These are phyloP conservation scores for Pseudozyma thailandica DNA, from an alignment of 1,284 basidiomycete species.

Conservation along the genomic window DNA sequence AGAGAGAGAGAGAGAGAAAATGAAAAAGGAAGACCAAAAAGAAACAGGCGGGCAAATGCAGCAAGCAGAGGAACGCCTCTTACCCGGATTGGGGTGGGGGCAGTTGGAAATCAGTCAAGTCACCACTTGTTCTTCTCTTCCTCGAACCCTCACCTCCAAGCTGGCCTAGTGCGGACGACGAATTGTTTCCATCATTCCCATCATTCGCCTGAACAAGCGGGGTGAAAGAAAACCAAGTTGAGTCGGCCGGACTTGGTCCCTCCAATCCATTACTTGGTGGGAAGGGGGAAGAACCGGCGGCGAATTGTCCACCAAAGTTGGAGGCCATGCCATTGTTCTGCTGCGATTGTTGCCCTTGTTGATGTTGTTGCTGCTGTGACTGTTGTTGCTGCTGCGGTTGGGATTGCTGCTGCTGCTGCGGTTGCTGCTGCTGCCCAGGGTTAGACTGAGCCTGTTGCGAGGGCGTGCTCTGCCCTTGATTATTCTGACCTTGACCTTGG, in stretches of 20 bases:
- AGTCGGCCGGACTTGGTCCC: constrained; percentile 50
- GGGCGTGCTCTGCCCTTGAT: constrained; percentile 12
- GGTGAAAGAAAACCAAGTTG: constrained; percentile 56
- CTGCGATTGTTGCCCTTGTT: constrained; percentile 10
- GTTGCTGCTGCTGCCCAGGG: constrained; percentile 5
- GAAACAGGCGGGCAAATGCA: not conserved
- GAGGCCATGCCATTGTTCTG: constrained; percentile 22
- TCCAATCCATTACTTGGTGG: constrained; percentile 32
- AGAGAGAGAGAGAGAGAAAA: not conserved
- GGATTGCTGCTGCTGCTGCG: constrained; percentile 5
- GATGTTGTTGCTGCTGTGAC: constrained; percentile 4
- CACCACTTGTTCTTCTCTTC: constrained; percentile 36
- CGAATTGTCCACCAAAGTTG: constrained; percentile 6
- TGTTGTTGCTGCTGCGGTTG: constrained; percentile 10
- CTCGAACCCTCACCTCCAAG: constrained; percentile 50
- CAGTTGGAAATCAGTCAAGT: constrained; percentile 43
- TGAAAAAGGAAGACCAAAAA: too few species aligned
- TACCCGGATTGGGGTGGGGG: constrained; percentile 40
- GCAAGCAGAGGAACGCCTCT: not conserved
- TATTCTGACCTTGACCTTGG: constrained; percentile 11
- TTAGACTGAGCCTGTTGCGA: constrained; percentile 15
- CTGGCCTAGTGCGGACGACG: constrained; percentile 38
- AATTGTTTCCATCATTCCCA: constrained; percentile 2
- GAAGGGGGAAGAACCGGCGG: constrained; percentile 31
- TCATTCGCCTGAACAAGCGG: constrained; percentile 40